Base-by-base conservation (phyloP, 257 asterid species). In the Cynanchum wilfordii region DNA sequence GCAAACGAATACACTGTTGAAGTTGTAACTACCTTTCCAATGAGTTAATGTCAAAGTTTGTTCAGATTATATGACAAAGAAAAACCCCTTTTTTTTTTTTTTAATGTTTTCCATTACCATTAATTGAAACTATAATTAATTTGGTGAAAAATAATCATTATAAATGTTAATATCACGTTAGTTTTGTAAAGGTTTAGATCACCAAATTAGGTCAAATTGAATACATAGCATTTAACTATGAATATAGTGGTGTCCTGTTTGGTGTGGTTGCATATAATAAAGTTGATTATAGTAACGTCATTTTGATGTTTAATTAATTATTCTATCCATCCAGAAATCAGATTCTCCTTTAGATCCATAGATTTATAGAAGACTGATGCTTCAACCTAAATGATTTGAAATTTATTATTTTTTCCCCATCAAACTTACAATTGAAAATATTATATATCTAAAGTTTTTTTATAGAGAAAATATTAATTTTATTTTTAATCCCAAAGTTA, bases 141-240 rank as follows among this genome's bases (percentile, higher is more conserved):
- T 55, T 55, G 29, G 60, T 55, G 30, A 22, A 55, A 55, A 40
- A 57, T 54, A 12, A n/a, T 2, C 52, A 20, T 58, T 65, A 20
- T 68, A 25, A 29, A n/a, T 57, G 74, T 58, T 27, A 44, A 11
- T 68, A 30, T 75, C 40, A 75, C 1, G 29, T 75, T 12, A 51
- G 15, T 40, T 24, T 45, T 19, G 45, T 47, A 12, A 17, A 16
- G 74, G 49, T 42, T 72, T 36, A 66, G 49, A 36, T 78, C 22
- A 78, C 45, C 81, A 78, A 57, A 78, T 78, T 50, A 78, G 58
- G 65, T 40, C 72, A 68, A 59, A 36, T 56, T 62, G 66, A 36
- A 60, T 69, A n/a, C 13, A 49, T 38, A 69, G 47, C 50, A 62
- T n/a, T 33, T 60, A 33, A 36, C 12, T 24, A 33, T 66, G 17